A percentile compares a stretch with the other conserved stretches of the same genome.
These are phyloP conservation scores for Termitomyces bulborhizus DNA, from an alignment of 768 basidiomycete genomes.

Conservation along the genomic window DNA sequence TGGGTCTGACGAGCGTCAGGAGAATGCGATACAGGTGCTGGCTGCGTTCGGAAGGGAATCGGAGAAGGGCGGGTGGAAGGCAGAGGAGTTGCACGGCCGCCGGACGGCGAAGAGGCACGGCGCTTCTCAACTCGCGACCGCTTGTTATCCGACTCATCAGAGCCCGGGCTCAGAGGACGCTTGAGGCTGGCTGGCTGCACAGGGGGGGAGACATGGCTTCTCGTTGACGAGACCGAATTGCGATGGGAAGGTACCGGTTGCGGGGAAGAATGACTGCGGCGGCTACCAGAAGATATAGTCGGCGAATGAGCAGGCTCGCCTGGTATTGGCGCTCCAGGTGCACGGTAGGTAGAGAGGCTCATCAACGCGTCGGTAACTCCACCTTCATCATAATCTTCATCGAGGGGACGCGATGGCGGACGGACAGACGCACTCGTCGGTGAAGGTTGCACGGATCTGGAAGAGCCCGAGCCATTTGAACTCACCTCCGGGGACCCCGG, in stretches of 20 bases:
- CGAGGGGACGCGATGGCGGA: conserved; percentile 63
- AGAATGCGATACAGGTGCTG: conserved; percentile 47
- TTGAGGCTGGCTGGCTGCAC: conserved; percentile 43
- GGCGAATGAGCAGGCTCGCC: conserved; percentile 47
- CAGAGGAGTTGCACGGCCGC: conserved; percentile 46
- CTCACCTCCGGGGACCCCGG: conserved; percentile 56
- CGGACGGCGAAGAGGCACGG: conserved; percentile 43
- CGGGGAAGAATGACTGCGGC: conserved; percentile 43
- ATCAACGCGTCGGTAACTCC: conserved; percentile 77
- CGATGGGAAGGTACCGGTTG: conserved; percentile 50
- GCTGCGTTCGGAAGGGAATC: conserved; percentile 68
- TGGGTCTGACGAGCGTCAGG: conserved; percentile 53
- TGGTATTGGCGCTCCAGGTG: conserved; percentile 22
- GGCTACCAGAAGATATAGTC: conserved; percentile 51
- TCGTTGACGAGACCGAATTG: conserved; percentile 61
- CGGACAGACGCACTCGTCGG: conserved; percentile 57
- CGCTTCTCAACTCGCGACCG: conserved; percentile 62
- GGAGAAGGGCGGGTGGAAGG: conserved; percentile 65
- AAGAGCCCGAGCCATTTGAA: conserved; percentile 59
- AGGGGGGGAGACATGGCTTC: conserved; percentile 61
- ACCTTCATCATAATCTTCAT: conserved; percentile 91
- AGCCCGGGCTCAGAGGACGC: conserved; percentile 61
- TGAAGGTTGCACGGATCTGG: conserved; percentile 66
- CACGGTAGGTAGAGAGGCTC: conserved; percentile 46
- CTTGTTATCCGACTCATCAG: conserved; percentile 56